Evolutionary conservation across 2,329 filamentous ascomycete species (phyloP), one percentile per base, ranked within the genome.

Genomic region (Sporothrix sp.): DNA sequence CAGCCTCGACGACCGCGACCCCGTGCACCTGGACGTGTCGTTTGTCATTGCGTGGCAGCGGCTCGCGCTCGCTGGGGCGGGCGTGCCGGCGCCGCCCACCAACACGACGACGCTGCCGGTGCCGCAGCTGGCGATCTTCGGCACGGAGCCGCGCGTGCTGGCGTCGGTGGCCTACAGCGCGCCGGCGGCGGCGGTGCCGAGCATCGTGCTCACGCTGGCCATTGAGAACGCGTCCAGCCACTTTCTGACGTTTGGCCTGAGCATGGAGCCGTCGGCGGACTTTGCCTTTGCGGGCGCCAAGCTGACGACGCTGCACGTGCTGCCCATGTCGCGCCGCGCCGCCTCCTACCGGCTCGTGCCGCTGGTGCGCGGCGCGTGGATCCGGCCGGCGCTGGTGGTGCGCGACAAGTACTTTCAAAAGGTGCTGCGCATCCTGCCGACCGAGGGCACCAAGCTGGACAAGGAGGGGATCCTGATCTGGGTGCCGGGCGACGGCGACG

Each of bases 151-250:
- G 1, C 82, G 93, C 51, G 89, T 96, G 2, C 78, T 96, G 4
- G 79, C 78, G 0, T 71, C 74, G 0, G 72, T 76, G 3, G 68
- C 73, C 3, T 73, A 77, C 57, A 63, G 18, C 60, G 25, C 25
- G 14, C 38, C 23, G 4, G n/a, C 39, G 2, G 30, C 27, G 7
- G 14, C 18, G 2, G 27, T 35, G 3, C 28, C n/a, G 18, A 50
- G 16, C 11, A 39, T 57, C 25, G 25, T 63, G 57, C 63, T 81
- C 13, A 68, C 74, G 37, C 63, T 79, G 62, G 87, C 81, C 3
- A 81, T 98, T 51, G 93, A 98, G 68, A 98, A 98, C 63, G 86
- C 90, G 0, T 96, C 91, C 0, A 85, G 82, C 64, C 93, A 98
- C 65, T 94, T 95, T 67, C 77, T 98, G 45, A 95, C 90, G 0